Conservation (phyloP, 768 basidiomycete genomes). For the Lentinula detonsa region DNA sequence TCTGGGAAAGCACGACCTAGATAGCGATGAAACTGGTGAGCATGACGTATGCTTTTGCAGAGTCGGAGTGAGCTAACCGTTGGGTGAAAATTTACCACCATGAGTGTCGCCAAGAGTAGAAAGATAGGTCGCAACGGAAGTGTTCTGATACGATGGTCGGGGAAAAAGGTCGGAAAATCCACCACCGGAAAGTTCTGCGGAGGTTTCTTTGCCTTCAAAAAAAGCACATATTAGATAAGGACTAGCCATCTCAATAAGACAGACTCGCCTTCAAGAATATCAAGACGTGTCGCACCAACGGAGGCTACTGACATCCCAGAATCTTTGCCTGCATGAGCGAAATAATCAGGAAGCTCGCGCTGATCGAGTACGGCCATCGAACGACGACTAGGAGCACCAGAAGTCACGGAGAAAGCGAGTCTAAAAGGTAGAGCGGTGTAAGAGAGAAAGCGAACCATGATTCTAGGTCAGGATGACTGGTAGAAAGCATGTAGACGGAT, state of each 20-base stretch:
- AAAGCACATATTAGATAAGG: background rate
- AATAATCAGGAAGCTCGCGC: conserved; percentile 20
- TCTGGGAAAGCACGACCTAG: conserved; percentile 27
- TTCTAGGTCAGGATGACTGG: background rate
- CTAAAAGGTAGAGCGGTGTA: background rate
- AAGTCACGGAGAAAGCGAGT: background rate
- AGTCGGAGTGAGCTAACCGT: conserved; percentile 15
- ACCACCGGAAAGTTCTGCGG: conserved; percentile 15
- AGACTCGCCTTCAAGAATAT: background rate
- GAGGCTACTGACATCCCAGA: conserved; percentile 28
- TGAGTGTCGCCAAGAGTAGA: conserved; percentile 18
- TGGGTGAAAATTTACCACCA: conserved; percentile 40
- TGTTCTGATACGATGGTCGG: no score
- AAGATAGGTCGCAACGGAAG: no score
- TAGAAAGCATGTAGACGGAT: background rate
- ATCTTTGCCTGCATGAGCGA: conserved; percentile 20
- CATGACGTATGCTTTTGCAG: no score
- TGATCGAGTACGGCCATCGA: conserved; percentile 20
- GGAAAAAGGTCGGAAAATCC: background rate
- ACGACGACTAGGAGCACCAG: background rate
- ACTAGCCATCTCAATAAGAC: no score
- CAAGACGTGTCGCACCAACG: background rate
- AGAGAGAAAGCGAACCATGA: conserved; percentile 3
- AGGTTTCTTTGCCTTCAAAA: background rate
- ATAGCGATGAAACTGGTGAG: background rate